These are phyloP conservation scores for Aspergillus terreus DNA, from an alignment of 2,329 filamentous ascomycete species.

Conservation along the genomic window DNA sequence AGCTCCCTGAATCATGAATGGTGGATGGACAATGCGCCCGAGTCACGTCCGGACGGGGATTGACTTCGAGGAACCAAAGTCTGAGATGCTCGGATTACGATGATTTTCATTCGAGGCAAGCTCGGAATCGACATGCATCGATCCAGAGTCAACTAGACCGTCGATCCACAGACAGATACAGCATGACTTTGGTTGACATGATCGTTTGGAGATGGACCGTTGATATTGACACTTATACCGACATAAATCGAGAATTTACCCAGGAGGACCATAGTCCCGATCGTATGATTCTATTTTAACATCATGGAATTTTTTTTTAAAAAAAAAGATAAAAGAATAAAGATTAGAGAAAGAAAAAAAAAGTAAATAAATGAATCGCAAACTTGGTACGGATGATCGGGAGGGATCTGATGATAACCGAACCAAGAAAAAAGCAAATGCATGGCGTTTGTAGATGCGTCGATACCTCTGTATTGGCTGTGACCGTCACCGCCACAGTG, in stretches of 20 bases:
- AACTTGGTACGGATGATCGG: not conserved
- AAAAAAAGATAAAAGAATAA: not conserved
- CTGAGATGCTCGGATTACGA: not conserved
- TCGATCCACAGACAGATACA: not conserved
- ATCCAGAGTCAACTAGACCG: not conserved
- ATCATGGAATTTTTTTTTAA: not conserved
- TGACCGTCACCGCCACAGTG: conserved; percentile 13
- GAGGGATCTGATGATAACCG: not conserved
- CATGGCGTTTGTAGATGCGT: not conserved
- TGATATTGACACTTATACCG: not conserved
- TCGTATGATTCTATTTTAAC: not conserved
- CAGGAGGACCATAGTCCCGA: not conserved
- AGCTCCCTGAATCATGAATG: conserved; percentile 13
- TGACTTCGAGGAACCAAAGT: not conserved
- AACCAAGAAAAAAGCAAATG: conserved; percentile 1
- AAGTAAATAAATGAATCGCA: not conserved
- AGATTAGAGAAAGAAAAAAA: not conserved
- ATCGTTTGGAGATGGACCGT: not conserved
- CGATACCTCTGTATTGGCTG: not conserved
- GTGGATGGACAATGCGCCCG: not conserved
- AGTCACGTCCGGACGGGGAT: not conserved
- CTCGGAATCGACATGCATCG: not conserved
- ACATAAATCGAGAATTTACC: too few species aligned
- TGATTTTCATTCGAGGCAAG: not conserved
- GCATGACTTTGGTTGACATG: too few species aligned